These are phyloP conservation scores for Coemansia biformis DNA, from an alignment of 192 early-diverging fungal species.

Conservation along the genomic window DNA sequence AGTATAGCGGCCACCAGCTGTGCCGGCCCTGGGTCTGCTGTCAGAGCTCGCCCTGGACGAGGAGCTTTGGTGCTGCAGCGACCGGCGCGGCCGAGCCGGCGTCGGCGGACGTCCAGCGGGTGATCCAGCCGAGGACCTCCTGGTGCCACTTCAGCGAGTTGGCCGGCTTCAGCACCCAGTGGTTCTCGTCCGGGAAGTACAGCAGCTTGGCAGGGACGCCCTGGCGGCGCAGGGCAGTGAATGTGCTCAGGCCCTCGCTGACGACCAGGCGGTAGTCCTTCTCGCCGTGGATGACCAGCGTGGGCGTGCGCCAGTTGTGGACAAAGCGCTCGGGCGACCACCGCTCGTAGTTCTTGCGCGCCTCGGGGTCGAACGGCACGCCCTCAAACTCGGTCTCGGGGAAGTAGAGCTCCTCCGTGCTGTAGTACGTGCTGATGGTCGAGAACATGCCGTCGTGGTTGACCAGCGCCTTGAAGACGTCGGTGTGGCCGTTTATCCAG, in stretches of 20 bases:
- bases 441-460: conserved; percentile 82
- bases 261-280: conserved; percentile 64
- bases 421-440: conserved; percentile 58
- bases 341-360: conserved; percentile 57
- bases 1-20: no score
- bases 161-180: conserved; percentile 70
- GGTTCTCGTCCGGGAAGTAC: conserved; percentile 77
- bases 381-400: conserved; percentile 66
- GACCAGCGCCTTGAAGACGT: conserved; percentile 64
- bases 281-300: conserved; percentile 70
- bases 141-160: conserved; percentile 70
- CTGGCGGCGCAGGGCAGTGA: conserved; percentile 72
- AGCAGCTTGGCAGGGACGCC: conserved; percentile 62
- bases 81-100: not conserved
- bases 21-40: no score
- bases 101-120: conserved; percentile 18
- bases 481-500: conserved; percentile 80
- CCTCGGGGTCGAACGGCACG: conserved; percentile 55
- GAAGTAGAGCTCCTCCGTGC: conserved; percentile 75
- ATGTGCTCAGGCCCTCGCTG: conserved; percentile 65
- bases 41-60: no score
- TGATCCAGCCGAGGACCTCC: conserved; percentile 64
- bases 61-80: not conserved
- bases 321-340: conserved; percentile 70
- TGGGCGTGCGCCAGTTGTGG: conserved; percentile 71